phyloP scores from a whole-genome alignment of 768 basidiomycete genomes.

The Russula griseocarnosa region DNA sequence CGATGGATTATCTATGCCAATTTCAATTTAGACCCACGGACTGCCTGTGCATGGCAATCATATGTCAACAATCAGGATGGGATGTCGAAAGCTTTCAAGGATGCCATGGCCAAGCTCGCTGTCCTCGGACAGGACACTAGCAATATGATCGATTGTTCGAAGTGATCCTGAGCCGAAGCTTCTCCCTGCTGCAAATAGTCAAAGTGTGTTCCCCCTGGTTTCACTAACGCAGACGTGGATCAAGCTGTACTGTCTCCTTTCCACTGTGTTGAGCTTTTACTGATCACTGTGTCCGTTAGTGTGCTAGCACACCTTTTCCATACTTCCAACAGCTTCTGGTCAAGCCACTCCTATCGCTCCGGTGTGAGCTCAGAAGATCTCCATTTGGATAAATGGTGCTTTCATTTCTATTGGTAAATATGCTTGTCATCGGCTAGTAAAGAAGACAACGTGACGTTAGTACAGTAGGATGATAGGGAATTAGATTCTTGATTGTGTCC shows the following conservation, averaged over 20 bases:
- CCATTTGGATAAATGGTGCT: background rate
- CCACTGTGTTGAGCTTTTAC: background rate
- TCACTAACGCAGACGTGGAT: conserved; percentile 30
- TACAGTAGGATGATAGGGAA: too few relatives aligned
- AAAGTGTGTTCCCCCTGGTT: conserved; percentile 28
- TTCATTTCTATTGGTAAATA: background rate
- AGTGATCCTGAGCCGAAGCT: conserved; percentile 40
- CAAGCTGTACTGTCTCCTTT: conserved; percentile 17
- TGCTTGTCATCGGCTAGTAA: too few relatives aligned
- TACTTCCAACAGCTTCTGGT: conserved; percentile 35
- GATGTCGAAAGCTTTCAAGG: conserved; percentile 36
- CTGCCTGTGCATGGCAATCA: conserved; percentile 48
- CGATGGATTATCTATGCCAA: background rate
- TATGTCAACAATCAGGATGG: conserved; percentile 34
- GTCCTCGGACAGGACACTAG: conserved; percentile 40
- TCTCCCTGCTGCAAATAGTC: conserved; percentile 28
- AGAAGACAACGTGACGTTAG: too few relatives aligned
- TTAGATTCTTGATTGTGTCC: background rate
- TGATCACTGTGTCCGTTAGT: conserved; percentile 28
- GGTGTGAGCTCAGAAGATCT: conserved; percentile 31
- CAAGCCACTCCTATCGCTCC: conserved; percentile 35
- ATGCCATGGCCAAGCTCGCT: conserved; percentile 44
- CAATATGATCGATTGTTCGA: conserved; percentile 44
- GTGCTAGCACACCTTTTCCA: conserved; percentile 38
- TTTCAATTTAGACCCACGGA: conserved; percentile 40